phyloP scores from a whole-genome alignment of 2,329 filamentous ascomycete species.

The Pseudogymnoascus sp. region DNA sequence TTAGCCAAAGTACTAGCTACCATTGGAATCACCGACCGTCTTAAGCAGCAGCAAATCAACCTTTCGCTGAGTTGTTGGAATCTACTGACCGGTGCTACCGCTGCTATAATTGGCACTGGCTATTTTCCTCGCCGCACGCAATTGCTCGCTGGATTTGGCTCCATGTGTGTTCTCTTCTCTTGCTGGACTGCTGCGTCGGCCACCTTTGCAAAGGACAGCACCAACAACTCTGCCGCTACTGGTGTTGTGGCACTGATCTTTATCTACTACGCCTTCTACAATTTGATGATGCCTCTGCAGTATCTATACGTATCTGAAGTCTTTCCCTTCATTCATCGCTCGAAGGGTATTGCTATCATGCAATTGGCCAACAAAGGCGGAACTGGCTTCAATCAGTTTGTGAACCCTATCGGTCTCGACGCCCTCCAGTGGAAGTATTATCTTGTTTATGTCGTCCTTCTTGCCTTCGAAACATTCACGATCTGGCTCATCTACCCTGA shows the following conservation, averaged over 20 bases:
- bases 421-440: conserved; percentile 33
- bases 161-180: not conserved
- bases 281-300: conserved; percentile 3
- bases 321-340: not conserved
- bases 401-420: conserved; percentile 33
- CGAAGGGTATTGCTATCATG: conserved; percentile 18
- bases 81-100: not conserved
- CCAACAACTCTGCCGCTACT: not conserved
- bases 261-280: conserved; percentile 10
- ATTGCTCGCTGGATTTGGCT: not conserved
- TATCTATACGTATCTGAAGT: not conserved
- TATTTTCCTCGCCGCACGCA: not conserved
- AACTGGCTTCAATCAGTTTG: conserved; percentile 33
- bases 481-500: conserved; percentile 30
- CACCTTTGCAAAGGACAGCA: not conserved
- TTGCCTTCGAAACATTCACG: conserved; percentile 25
- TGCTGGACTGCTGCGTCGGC: conserved; percentile 4
- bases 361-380: conserved; percentile 15
- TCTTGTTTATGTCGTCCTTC: conserved; percentile 30
- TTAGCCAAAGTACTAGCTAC: conserved; percentile 30
- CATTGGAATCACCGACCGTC: conserved; percentile 29
- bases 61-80: not conserved
- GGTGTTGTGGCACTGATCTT: conserved; percentile 9
- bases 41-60: conserved; percentile 23
- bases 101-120: not conserved